These are phyloP conservation scores for Ammopiptanthus mongolicus DNA, from an alignment of 306 rosid species.

Conservation along the genomic window DNA sequence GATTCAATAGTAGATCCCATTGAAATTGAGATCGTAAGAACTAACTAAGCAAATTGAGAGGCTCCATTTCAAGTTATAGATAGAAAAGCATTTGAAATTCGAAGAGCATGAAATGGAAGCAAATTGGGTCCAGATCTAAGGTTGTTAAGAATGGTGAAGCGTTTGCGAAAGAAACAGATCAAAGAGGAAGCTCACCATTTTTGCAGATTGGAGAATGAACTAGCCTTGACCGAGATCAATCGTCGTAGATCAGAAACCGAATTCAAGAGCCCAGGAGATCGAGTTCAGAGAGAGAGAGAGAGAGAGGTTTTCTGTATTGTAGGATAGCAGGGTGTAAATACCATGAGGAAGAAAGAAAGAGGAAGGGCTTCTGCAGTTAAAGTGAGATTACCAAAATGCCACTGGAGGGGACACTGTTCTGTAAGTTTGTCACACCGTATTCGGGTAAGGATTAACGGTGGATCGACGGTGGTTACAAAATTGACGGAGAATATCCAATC, in stretches of 20 bases:
- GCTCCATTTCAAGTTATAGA: constrained; percentile 1
- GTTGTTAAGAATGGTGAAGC: constrained; percentile 23
- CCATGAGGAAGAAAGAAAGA: constrained; percentile 8
- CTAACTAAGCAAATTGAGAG: constrained; percentile 24
- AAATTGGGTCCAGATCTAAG: constrained; percentile 64
- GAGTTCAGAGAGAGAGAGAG: constrained; percentile 26
- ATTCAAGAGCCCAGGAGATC: constrained; percentile 45
- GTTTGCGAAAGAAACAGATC: constrained; percentile 15
- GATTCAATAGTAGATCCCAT: constrained; percentile 47
- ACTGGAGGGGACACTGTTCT: constrained; percentile 7
- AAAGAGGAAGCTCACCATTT: constrained; percentile 65
- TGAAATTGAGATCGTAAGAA: constrained; percentile 24
- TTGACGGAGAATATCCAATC: neutral
- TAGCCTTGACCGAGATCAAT: constrained; percentile 27
- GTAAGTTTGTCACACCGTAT: neutral
- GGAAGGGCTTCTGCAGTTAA: constrained; percentile 27
- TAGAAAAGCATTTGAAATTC: neutral
- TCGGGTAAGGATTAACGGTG: neutral
- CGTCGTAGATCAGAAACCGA: constrained; percentile 39
- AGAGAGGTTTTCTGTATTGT: constrained; percentile 15
- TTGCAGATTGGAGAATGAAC: constrained; percentile 31
- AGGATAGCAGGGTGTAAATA: constrained; percentile 22
- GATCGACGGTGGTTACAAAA: neutral
- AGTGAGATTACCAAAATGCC: constrained; percentile 52
- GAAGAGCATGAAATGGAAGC: constrained; percentile 36